These are phyloP conservation scores for Calonectria ilicicola DNA, from an alignment of 2,329 filamentous ascomycete species.

Conservation along the genomic window DNA sequence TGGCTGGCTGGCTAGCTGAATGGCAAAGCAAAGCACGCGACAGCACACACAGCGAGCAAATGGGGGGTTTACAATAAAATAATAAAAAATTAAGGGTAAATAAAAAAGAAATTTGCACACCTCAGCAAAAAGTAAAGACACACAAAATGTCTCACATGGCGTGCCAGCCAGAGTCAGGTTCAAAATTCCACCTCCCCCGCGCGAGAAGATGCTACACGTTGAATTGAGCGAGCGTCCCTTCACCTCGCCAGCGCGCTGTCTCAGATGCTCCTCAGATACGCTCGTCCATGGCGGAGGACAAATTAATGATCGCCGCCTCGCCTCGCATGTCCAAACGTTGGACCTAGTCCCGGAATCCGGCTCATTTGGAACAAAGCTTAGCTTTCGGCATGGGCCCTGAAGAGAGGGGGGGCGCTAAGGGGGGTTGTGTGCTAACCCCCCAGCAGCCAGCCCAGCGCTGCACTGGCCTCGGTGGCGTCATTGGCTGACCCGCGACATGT, in stretches of 20 bases:
- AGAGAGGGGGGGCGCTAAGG: background rate
- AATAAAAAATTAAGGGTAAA: background rate
- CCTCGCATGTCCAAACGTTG: background rate
- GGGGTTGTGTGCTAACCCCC: too few relatives aligned
- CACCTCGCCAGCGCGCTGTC: background rate
- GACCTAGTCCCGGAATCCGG: background rate
- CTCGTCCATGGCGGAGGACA: background rate
- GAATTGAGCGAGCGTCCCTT: background rate
- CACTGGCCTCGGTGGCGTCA: background rate
- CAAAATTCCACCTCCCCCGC: background rate
- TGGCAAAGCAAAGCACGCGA: too few relatives aligned
- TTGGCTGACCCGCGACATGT: background rate
- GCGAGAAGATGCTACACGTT: background rate
- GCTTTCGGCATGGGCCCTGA: background rate
- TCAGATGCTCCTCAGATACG: background rate
- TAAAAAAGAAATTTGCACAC: background rate
- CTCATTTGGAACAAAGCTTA: conserved; percentile 1
- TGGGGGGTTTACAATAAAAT: too few relatives aligned
- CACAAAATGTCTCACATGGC: background rate
- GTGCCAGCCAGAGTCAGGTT: background rate
- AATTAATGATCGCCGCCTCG: background rate
- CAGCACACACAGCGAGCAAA: too few relatives aligned
- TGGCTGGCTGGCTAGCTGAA: too few relatives aligned
- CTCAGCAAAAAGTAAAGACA: background rate
- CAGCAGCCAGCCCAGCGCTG: too few relatives aligned